Evolutionary conservation across 139 green algal genomes (phyloP).

Genomic region (Trebouxia sp.): DNA sequence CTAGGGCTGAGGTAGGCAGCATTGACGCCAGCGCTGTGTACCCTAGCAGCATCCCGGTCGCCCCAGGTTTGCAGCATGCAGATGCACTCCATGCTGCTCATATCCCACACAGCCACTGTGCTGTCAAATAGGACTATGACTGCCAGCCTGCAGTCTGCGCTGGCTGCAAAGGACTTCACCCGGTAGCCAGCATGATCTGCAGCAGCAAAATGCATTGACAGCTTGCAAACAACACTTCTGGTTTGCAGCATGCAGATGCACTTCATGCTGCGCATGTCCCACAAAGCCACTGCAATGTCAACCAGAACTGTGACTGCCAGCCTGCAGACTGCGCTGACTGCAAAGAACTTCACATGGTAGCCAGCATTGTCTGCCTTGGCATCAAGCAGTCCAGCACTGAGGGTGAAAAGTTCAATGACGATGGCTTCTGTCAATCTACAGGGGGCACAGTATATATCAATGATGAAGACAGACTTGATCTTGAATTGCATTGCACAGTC

Average conservation of each 20-base stretch:
- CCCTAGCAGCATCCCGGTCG: conserved; percentile 39
- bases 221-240: too few species aligned
- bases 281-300: conserved; percentile 71
- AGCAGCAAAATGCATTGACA: too few species aligned
- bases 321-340: conserved; percentile 45
- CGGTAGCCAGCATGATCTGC: conserved; percentile 60
- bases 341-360: conserved; percentile 60
- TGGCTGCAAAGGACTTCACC: conserved; percentile 60
- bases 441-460: too few species aligned
- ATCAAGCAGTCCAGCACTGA: too few species aligned
- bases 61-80: conserved; percentile 64
- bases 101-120: conserved; percentile 67
- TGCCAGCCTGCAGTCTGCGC: conserved; percentile 35
- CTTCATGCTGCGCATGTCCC: conserved; percentile 51
- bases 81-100: conserved; percentile 37
- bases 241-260: conserved; percentile 56
- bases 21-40: conserved; percentile 69
- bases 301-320: conserved; percentile 50
- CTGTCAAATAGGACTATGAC: conserved; percentile 66
- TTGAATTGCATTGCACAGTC: too few species aligned
- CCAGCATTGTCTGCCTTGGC: conserved; percentile 50
- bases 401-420: too few species aligned
- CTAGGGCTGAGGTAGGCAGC: conserved; percentile 49
- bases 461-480: too few species aligned
- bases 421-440: too few species aligned